Base-by-base conservation (phyloP, 192 early-diverging fungal genomes). In the Rhizophagus sp. region DNA sequence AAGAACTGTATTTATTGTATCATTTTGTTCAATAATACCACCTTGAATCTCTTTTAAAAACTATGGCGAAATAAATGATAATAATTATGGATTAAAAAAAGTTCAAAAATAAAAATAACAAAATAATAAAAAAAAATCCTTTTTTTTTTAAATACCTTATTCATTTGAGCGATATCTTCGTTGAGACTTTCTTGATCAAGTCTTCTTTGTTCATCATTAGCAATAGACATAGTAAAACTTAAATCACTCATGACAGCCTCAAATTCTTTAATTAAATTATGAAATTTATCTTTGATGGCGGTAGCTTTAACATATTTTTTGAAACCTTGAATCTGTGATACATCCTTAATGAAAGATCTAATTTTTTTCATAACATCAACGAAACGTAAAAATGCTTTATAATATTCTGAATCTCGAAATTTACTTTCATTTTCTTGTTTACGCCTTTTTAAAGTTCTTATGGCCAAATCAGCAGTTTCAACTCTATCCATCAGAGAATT, bases 261-360 rank as follows among this genome's bases (percentile, higher is more conserved):
- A 39, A 79, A 71, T n/a, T 79, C 78, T 62, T 50, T 22, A 34
- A 62, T 8, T 19, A 79, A 25, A 41, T 34, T 36, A 19, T 69
- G 12, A 71, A 79, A 79, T 27, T 25, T 79, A 5, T 62, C 36
- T 44, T 79, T 36, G 17, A 79, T 44, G 12, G 44, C 10, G 22
- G 8, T 34, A 11, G 78, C 67, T 27, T 50, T 19, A 64, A n/a
- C 49, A 71, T 61, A 71, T 71, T 71, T 79, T 13, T 67, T 65
- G n/a, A 39, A 79, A 24, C 78, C 78, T 57, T 78, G 63, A 71
- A 71, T 49, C 12, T 70, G 50, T 33, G 67, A 41, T 41, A 79
- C 52, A 70, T 79, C 68, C 24, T 62, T 34, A 36, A 79, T 50
- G 34, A 79, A 79, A 24, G 30, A 50, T 62, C 24, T 79, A 19